These are phyloP conservation scores for Mycena floridula DNA, from an alignment of 768 basidiomycete genomes.

Conservation along the genomic window DNA sequence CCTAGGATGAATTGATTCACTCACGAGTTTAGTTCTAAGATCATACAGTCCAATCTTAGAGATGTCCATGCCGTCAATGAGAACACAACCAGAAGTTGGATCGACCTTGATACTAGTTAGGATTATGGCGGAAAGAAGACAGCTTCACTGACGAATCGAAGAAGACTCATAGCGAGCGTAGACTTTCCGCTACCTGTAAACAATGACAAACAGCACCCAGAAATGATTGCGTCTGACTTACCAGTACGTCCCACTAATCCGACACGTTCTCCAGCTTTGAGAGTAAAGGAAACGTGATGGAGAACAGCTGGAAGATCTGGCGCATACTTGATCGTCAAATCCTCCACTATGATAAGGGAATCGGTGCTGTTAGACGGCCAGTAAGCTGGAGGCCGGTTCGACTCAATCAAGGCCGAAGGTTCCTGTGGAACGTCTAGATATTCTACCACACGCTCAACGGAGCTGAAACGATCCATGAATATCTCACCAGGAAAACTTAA, in stretches of 20 bases:
- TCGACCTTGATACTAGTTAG: slow-evolving; percentile 46
- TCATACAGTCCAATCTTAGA: slow-evolving; percentile 81
- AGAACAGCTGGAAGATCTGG: slow-evolving; percentile 81
- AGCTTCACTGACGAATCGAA: slow-evolving; percentile 73
- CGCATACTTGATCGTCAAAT: slow-evolving; percentile 77
- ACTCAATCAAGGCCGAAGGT: slow-evolving; percentile 70
- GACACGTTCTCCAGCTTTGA: slow-evolving; percentile 68
- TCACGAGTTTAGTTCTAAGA: slow-evolving; percentile 64
- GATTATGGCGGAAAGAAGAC: background rate
- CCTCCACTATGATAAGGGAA: slow-evolving; percentile 59
- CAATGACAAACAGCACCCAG: background rate
- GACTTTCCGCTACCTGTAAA: slow-evolving; percentile 67
- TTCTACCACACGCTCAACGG: slow-evolving; percentile 88
- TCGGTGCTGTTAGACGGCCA: slow-evolving; percentile 79
- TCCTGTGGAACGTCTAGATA: slow-evolving; percentile 89
- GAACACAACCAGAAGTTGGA: slow-evolving; percentile 65
- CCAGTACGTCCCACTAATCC: slow-evolving; percentile 80
- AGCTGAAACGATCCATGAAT: slow-evolving; percentile 33
- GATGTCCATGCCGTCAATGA: slow-evolving; percentile 87
- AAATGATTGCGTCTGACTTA: too few relatives aligned
- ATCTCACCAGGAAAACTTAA: slow-evolving; percentile 1
- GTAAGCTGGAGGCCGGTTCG: slow-evolving; percentile 77
- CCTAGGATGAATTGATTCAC: background rate
- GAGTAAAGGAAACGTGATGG: slow-evolving; percentile 64
- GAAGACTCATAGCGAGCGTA: slow-evolving; percentile 79